phyloP scores from a whole-genome alignment of 2,329 filamentous ascomycete genomes.

The Zymoseptoria pseudotritici region DNA sequence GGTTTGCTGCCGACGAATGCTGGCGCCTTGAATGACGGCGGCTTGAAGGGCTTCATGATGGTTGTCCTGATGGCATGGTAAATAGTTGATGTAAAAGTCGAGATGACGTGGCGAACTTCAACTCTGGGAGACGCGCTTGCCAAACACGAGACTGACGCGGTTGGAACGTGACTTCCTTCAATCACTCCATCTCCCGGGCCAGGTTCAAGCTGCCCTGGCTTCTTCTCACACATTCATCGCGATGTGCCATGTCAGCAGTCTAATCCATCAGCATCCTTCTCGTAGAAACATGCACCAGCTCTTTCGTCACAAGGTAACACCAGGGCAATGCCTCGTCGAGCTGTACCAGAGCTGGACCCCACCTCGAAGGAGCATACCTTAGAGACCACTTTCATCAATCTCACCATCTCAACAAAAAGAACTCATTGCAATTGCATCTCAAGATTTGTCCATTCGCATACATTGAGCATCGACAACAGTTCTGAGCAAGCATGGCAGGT shows the following conservation, averaged over 20 bases:
- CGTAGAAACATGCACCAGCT: background rate
- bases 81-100: background rate
- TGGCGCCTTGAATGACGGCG: conserved; percentile 16
- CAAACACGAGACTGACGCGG: no score
- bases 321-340: background rate
- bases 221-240: background rate
- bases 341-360: background rate
- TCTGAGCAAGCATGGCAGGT: conserved; percentile 12
- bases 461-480: background rate
- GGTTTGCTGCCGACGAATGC: background rate
- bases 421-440: background rate
- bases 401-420: background rate
- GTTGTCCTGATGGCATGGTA: background rate
- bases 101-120: background rate
- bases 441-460: no score
- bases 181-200: background rate
- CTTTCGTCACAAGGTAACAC: background rate
- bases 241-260: background rate
- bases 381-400: background rate
- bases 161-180: background rate
- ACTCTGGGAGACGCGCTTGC: no score
- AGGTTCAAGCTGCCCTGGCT: no score
- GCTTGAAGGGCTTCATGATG: conserved; percentile 27
- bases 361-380: background rate
- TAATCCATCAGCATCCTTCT: background rate